Base-by-base conservation (phyloP, 495 filamentous ascomycete genomes). In the Geoglossum glabrum region DNA sequence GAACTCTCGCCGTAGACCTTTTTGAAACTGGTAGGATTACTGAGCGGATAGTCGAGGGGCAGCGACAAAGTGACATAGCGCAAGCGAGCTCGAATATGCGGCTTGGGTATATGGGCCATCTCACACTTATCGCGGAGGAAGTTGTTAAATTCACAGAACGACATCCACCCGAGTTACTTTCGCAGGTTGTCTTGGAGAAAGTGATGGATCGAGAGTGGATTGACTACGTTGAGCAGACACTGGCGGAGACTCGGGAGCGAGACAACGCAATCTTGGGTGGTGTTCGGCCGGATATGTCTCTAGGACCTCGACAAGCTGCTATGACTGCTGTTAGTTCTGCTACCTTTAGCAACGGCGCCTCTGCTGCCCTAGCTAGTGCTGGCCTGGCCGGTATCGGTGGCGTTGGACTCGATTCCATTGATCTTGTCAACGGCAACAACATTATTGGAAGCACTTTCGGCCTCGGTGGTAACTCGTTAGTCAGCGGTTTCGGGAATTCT, bases 211-310 rank as follows among this genome's bases (percentile, higher is more conserved):
- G 79, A 21, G 80, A 87, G 55, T 99, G 92, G 92, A 84, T 90
- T 55, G 83, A 88, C 55, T 99, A 97, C 62, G 93, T 99, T 38
- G 92, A 96, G 68, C 85, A 89, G 47, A 89, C 88, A 0, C 75
- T 99, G 23, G 86, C 90, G 0, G 92, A 95, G 68, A 99, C 92
- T 0, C 72, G 93, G 21, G 90, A 97, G 69, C 84, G 92, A 45
- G 92, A 99, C 63, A 99, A 99, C 69, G 92, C 92, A 9, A 93
- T 99, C 52, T 82, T 99, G n/a, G 92, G 92, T 43, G 92, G 92
- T 11, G 88, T 97, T 4, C 81, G 90, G 43, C 92, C 92, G 1
- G 92, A 96, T 60, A 82, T 92, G 67, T 81, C 83, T 38, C 73
- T 87, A 64, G 76, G 79, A 30, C 70, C 81, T 60, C 76, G 85